phyloP scores from a whole-genome alignment of 1,284 basidiomycete genomes.

The Porodaedalea pini region DNA sequence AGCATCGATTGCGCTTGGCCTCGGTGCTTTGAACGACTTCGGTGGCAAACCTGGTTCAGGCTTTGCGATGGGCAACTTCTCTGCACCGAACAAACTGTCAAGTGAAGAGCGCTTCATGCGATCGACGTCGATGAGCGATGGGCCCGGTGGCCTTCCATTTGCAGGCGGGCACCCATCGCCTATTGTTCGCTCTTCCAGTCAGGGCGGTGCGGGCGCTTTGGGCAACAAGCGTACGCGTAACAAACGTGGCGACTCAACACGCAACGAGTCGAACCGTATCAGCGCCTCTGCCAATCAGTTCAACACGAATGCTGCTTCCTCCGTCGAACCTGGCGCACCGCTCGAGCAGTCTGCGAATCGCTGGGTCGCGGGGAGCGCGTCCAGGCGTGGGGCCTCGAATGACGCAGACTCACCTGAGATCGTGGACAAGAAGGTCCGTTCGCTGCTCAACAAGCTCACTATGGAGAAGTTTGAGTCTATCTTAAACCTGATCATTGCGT shows the following conservation, averaged over 20 bases:
- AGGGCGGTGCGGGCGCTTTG: constrained; percentile 48
- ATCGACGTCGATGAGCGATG: constrained; percentile 47
- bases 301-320: no score
- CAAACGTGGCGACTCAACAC: constrained; percentile 67
- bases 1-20: no score
- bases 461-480: constrained; percentile 97
- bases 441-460: constrained; percentile 92
- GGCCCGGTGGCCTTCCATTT: no score
- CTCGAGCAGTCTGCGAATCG: no score
- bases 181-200: no score
- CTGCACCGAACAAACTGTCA: constrained; percentile 52
- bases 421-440: constrained; percentile 93
- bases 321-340: no score
- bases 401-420: constrained; percentile 75
- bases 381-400: no score
- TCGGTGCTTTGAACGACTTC: no score
- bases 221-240: constrained; percentile 62
- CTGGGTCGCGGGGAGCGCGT: no score
- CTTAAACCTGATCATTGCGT: constrained; percentile 86
- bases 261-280: constrained; percentile 39
- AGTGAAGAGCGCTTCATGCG: constrained; percentile 73
- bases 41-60: no score
- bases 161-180: no score
- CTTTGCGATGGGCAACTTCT: no score
- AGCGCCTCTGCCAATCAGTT: constrained; percentile 21